phyloP scores from a whole-genome alignment of 257 asterid species.

The Linderniella brevidens region DNA sequence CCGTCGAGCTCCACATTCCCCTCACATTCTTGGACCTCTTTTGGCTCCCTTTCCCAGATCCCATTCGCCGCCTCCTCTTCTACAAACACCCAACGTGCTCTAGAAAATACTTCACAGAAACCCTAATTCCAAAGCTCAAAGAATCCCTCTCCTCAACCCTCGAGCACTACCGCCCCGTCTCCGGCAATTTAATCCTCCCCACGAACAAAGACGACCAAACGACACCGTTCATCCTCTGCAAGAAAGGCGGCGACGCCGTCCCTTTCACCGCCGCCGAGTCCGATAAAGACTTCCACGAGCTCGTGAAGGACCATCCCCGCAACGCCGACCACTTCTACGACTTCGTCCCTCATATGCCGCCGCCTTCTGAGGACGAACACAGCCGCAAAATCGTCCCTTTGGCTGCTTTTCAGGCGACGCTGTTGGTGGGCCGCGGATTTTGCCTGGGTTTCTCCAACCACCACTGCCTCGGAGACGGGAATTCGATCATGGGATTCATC shows the following conservation, averaged over 20 bases:
- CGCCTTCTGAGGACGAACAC: constrained; percentile 11
- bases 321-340: constrained; percentile 21
- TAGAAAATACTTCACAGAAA: background rate
- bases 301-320: constrained; percentile 21
- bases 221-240: background rate
- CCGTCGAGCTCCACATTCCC: background rate
- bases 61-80: constrained; percentile 9
- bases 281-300: constrained; percentile 19
- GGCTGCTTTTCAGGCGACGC: constrained; percentile 24
- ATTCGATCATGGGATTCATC: constrained; percentile 16
- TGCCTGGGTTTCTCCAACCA: constrained; percentile 18
- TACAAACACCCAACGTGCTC: background rate
- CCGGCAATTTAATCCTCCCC: constrained; percentile 3
- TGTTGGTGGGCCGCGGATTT: constrained; percentile 28
- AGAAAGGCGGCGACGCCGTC: constrained; percentile 29
- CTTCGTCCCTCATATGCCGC: constrained; percentile 29
- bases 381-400: constrained; percentile 11
- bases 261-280: constrained; percentile 19
- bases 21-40: background rate
- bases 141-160: constrained; percentile 6
- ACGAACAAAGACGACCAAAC: background rate
- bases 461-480: constrained; percentile 25
- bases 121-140: constrained; percentile 2
- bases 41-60: background rate
- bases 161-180: constrained; percentile 4